A percentile compares a stretch with the other conserved stretches of the same genome.
These are phyloP conservation scores for Bipolaris cookei DNA, from an alignment of 2,329 filamentous ascomycete genomes.

Conservation along the genomic window DNA sequence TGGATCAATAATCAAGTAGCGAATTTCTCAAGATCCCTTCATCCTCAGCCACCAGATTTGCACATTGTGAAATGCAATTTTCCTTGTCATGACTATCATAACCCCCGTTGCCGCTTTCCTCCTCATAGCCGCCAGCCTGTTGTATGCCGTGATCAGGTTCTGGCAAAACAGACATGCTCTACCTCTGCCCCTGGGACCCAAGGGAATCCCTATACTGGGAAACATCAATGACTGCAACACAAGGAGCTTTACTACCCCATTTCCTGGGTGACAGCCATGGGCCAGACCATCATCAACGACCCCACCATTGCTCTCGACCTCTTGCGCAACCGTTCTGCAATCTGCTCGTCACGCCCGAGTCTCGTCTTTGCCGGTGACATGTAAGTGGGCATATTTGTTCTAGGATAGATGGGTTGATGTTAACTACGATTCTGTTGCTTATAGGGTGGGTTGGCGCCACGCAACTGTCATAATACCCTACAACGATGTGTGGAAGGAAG, in stretches of 20 bases:
- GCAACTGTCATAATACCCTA: slow-evolving; percentile 25
- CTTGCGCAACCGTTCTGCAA: slow-evolving; percentile 28
- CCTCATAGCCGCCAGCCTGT: background rate
- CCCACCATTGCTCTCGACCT: slow-evolving; percentile 31
- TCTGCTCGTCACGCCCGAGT: slow-evolving; percentile 31
- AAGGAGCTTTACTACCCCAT: slow-evolving; percentile 38
- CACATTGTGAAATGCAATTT: background rate
- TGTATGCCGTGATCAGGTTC: slow-evolving; percentile 21
- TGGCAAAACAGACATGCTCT: slow-evolving; percentile 12
- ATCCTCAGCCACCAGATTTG: background rate
- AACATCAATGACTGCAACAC: slow-evolving; percentile 57
- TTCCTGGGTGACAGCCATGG: slow-evolving; percentile 9
- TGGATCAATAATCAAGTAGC: background rate
- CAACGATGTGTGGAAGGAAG: slow-evolving; percentile 28
- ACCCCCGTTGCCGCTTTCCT: background rate
- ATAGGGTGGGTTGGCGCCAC: slow-evolving; percentile 30
- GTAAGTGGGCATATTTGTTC: slow-evolving; percentile 9
- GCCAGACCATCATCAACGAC: slow-evolving; percentile 22
- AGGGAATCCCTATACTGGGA: slow-evolving; percentile 56
- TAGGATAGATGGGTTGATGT: too few relatives aligned
- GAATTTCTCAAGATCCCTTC: background rate
- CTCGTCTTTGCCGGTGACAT: slow-evolving; percentile 29
- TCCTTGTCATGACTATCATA: background rate
- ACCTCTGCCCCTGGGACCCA: slow-evolving; percentile 60
- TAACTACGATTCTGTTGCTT: background rate